phyloP scores from a whole-genome alignment of 2,329 filamentous ascomycete species.

The Phoma herbarum region DNA sequence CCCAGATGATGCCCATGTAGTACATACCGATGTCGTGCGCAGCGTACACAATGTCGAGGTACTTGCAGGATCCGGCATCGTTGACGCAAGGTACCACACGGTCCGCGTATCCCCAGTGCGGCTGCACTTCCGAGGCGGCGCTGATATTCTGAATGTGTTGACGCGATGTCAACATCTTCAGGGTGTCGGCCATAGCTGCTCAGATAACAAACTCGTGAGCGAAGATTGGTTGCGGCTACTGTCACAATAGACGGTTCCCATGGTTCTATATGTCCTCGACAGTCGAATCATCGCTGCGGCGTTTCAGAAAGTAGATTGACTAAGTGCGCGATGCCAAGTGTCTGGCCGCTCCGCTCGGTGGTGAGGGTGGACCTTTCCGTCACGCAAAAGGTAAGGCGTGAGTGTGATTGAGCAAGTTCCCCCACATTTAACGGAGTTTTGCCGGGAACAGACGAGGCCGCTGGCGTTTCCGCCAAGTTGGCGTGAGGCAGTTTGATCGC shows the following conservation, averaged over 20 bases:
- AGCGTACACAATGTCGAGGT: slow-evolving; percentile 65
- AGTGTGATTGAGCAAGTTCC: slow-evolving; percentile 45
- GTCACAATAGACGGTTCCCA: slow-evolving; percentile 2
- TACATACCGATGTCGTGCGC: slow-evolving; percentile 64
- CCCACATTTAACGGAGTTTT: slow-evolving; percentile 33
- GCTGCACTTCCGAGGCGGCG: slow-evolving; percentile 51
- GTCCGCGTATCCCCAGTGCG: slow-evolving; percentile 66
- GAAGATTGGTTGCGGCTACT: slow-evolving; percentile 22
- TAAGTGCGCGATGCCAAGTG: slow-evolving; percentile 29
- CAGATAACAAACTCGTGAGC: slow-evolving; percentile 21
- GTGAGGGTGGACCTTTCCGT: slow-evolving; percentile 13
- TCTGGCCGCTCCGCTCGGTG: slow-evolving; percentile 24
- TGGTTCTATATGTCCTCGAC: slow-evolving; percentile 26
- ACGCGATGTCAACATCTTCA: slow-evolving; percentile 30
- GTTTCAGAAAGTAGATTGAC: slow-evolving; percentile 19
- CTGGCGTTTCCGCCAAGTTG: slow-evolving; percentile 12
- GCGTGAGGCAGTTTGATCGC: slow-evolving; percentile 19
- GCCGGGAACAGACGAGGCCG: slow-evolving; percentile 17
- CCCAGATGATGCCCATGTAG: slow-evolving; percentile 67
- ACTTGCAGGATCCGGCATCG: slow-evolving; percentile 66
- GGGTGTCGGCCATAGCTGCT: slow-evolving; percentile 30
- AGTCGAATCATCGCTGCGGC: slow-evolving; percentile 20
- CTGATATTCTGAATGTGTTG: slow-evolving; percentile 52
- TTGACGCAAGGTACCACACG: slow-evolving; percentile 66
- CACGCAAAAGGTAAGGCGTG: slow-evolving; percentile 26